Evolutionary conservation across 2,329 filamentous ascomycete genomes (phyloP), one percentile per base, ranked within the genome.

Genomic region (Aspergillus sp.): DNA sequence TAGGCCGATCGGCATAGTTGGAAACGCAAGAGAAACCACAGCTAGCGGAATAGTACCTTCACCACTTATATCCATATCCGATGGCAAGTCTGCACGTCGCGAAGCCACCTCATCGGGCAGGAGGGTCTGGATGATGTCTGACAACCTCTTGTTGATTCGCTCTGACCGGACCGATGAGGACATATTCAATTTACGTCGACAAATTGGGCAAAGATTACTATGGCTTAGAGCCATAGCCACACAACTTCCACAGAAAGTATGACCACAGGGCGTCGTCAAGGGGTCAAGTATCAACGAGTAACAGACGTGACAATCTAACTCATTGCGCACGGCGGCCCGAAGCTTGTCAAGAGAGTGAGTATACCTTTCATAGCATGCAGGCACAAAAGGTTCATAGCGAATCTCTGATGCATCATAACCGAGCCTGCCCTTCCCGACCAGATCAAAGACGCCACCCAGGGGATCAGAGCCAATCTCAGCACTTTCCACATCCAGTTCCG

Each of bases 251-350:
- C 93, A 97, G 67, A 95, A 93, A 0, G 91, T 96, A 72, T 97
- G 93, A 1, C 93, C 93, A 67, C 93, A 97, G 1, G 85, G 82
- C 0, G 91, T 96, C 0, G 92, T 96, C 52, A 93, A 79, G 0
- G 93, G 91, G 60, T 96, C 90, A 59, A 91, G 78, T 71, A 93
- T 89, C 21, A 96, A 74, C 41, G 86, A 84, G 72, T 93, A 96
- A 75, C 93, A 96, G 58, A 96, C 86, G 66, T 95, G 90, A 64
- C 93, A 97, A 68, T 96, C 91, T 68, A 96, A 79, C 70, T 96
- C 91, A 15, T 80, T 79, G 59, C 87, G 84, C 3, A 85, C 80
- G 1, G 80, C 77, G 24, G 88, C 83, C 65, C 86, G 85, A 14
- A 95, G 70, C 35, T 79, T 80, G 24, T 81, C 75, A 27, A 92